Conservation (phyloP, 495 filamentous ascomycete species). For the Penicillium lividum region DNA sequence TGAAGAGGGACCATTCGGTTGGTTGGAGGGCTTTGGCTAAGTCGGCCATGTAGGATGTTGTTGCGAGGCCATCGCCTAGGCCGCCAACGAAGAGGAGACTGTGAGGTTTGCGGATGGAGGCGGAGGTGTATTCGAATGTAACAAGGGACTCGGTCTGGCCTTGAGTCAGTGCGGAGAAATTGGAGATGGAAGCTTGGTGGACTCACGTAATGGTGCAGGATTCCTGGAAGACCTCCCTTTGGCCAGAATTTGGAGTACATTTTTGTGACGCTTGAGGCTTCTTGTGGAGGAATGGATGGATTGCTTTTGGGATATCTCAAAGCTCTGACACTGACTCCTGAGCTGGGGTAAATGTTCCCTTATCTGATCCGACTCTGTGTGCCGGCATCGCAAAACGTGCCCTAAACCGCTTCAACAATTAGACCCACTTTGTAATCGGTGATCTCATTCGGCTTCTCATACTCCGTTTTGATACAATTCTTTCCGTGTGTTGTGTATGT, state of each 20-base stretch:
- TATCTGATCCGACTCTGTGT: constrained; percentile 16
- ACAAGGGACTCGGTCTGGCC: constrained; percentile 47
- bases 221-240: constrained; percentile 50
- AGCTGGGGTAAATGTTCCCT: background rate
- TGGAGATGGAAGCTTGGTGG: background rate
- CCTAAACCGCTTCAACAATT: background rate
- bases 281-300: background rate
- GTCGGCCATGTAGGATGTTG: constrained; percentile 58
- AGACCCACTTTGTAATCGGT: background rate
- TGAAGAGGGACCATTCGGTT: constrained; percentile 60
- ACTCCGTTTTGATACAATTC: background rate
- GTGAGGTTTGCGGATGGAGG: constrained; percentile 48
- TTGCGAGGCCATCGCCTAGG: constrained; percentile 76
- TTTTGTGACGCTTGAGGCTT: background rate
- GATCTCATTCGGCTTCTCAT: constrained; percentile 2
- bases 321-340: too few relatives aligned
- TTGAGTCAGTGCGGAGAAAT: background rate
- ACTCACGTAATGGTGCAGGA: constrained; percentile 57
- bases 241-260: constrained; percentile 55
- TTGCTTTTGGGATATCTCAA: background rate
- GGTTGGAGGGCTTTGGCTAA: constrained; percentile 58
- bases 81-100: constrained; percentile 81
- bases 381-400: constrained; percentile 2
- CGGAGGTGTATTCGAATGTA: constrained; percentile 45
- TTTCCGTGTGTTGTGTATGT: too few relatives aligned